Conservation (phyloP, 495 filamentous ascomycete species). For the Penicillium maclennaniae region DNA sequence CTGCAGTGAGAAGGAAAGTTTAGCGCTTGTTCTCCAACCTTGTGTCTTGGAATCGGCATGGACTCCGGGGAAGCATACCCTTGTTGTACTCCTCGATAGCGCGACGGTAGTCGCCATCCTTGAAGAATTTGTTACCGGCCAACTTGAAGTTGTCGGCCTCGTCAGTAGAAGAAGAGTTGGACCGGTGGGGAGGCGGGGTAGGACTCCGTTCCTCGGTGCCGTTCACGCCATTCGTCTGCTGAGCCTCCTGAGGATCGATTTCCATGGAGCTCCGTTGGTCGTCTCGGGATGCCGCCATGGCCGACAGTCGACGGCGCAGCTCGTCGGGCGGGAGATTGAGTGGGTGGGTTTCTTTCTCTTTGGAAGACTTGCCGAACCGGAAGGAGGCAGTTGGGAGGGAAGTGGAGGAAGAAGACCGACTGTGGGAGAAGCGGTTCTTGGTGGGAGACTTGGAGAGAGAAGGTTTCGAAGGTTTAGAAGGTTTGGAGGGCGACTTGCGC, state of each 20-base stretch:
- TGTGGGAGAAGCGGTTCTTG: conserved; percentile 30
- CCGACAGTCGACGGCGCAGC: conserved; percentile 64
- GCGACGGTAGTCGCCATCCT: conserved; percentile 77
- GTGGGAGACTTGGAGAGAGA: conserved; percentile 29
- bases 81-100: conserved; percentile 93
- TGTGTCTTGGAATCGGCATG: neutral
- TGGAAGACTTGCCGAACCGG: conserved; percentile 40
- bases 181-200: conserved; percentile 73
- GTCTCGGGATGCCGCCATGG: conserved; percentile 64
- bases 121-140: conserved; percentile 93
- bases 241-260: conserved; percentile 60
- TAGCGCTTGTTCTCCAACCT: conserved; percentile 5
- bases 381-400: conserved; percentile 20
- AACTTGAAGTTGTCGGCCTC: conserved; percentile 89
- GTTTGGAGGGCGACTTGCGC: conserved; percentile 25
- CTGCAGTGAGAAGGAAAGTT: conserved; percentile 40
- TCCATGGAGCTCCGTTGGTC: conserved; percentile 67
- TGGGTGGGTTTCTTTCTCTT: conserved; percentile 71
- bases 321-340: conserved; percentile 85
- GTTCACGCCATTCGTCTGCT: conserved; percentile 51
- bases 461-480: conserved; percentile 14
- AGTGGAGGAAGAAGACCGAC: conserved; percentile 32
- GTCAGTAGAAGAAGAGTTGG: conserved; percentile 52
- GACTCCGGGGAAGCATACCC: conserved; percentile 52
- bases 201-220: conserved; percentile 57